These are phyloP conservation scores for Penicillium paradoxum DNA, from an alignment of 495 filamentous ascomycete species.

Conservation along the genomic window DNA sequence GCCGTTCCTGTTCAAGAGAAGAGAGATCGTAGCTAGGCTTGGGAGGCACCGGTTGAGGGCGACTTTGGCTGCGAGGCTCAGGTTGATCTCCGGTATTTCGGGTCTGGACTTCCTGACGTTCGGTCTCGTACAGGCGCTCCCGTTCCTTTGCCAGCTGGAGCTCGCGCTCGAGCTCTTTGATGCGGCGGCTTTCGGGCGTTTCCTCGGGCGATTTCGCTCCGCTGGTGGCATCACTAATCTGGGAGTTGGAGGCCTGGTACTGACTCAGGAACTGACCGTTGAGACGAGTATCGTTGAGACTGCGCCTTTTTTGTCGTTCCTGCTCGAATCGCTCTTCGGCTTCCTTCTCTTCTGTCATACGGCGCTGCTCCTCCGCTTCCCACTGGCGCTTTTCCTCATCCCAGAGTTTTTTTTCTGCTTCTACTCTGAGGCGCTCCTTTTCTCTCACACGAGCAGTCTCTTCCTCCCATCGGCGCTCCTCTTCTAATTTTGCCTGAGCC, in stretches of 20 bases:
- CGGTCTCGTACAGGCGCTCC: conserved; percentile 76
- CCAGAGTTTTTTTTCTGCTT: conserved; percentile 77
- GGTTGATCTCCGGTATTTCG: conserved; percentile 25
- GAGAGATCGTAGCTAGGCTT: conserved; percentile 59
- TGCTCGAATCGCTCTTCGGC: conserved; percentile 59
- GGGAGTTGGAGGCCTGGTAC: conserved; percentile 60
- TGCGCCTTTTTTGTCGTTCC: conserved; percentile 58
- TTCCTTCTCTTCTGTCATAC: conserved; percentile 69
- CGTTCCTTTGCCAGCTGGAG: conserved; percentile 80
- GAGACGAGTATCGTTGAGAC: conserved; percentile 59
- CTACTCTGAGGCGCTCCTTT: conserved; percentile 60
- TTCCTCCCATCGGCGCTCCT: conserved; percentile 76
- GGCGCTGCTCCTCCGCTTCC: conserved; percentile 74
- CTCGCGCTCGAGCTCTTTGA: conserved; percentile 80
- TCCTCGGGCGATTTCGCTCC: conserved; percentile 24
- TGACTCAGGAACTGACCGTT: conserved; percentile 83
- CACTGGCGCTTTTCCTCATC: conserved; percentile 78
- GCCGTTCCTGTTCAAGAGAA: conserved; percentile 69
- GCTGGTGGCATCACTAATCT: conserved; percentile 16
- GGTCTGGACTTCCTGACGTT: conserved; percentile 57
- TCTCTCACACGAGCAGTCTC: conserved; percentile 65
- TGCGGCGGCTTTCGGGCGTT: conserved; percentile 53
- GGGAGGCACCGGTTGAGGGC: conserved; percentile 41
- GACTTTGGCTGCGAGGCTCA: conserved; percentile 33
- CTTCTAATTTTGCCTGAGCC: conserved; percentile 56